Conservation (phyloP, 2,329 filamentous ascomycete species). For the Aspergillus clavatus region DNA sequence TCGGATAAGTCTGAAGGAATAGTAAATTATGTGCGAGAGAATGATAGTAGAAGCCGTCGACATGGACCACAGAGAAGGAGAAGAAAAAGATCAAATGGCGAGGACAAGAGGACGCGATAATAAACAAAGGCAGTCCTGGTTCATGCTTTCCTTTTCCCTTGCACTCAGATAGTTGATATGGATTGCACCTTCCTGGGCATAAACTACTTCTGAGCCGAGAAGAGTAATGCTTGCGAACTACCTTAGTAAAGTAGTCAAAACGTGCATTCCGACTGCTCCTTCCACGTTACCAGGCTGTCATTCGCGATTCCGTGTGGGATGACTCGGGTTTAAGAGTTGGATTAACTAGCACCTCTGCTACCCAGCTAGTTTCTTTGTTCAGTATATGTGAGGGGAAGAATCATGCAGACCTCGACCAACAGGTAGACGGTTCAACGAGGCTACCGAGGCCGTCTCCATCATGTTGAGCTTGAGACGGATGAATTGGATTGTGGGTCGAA, state of each 20-base stretch:
- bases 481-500: too few species aligned
- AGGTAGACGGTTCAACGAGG: background rate
- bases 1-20: constrained; percentile 43
- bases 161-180: background rate
- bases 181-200: background rate
- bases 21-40: constrained; percentile 38
- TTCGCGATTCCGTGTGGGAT: background rate
- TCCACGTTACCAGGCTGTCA: background rate
- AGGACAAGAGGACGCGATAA: constrained; percentile 19
- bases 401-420: background rate
- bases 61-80: too few species aligned
- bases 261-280: background rate
- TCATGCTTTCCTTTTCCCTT: background rate
- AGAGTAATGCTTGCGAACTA: constrained; percentile 10
- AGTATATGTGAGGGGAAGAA: background rate
- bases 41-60: constrained; percentile 6
- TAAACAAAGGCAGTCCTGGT: background rate
- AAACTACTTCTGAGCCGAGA: constrained; percentile 3
- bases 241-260: too few species aligned
- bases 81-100: constrained; percentile 41
- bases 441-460: background rate
- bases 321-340: background rate
- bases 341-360: background rate
- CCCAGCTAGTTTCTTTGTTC: background rate
- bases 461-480: background rate